phyloP scores from a whole-genome alignment of 2,329 filamentous ascomycete species.

The Intubia oerlemansii region DNA sequence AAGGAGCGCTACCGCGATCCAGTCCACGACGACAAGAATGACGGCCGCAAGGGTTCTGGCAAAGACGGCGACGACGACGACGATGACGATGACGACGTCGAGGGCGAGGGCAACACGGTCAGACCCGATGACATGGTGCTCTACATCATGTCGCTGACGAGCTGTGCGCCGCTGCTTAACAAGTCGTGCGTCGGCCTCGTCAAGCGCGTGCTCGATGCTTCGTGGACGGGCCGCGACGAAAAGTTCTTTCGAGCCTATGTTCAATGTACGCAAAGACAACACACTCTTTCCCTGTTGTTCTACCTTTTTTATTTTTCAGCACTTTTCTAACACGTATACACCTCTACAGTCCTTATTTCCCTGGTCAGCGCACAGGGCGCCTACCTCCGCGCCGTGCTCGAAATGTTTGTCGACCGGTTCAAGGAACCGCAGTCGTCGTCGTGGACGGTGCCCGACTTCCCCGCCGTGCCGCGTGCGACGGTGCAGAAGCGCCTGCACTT shows the following conservation, averaged over 20 bases:
- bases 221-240: conserved; percentile 43
- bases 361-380: conserved; percentile 67
- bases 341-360: conserved; percentile 42
- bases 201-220: conserved; percentile 33
- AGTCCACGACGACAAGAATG: conserved; percentile 21
- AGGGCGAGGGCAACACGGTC: conserved; percentile 15
- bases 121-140: conserved; percentile 34
- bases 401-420: conserved; percentile 64
- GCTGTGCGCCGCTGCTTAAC: conserved; percentile 36
- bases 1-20: conserved; percentile 16
- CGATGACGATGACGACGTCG: conserved; percentile 23
- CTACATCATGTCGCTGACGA: conserved; percentile 41
- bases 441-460: conserved; percentile 28
- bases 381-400: conserved; percentile 21
- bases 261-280: conserved; percentile 8
- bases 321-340: conserved; percentile 14
- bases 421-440: conserved; percentile 25
- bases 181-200: conserved; percentile 37
- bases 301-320: neutral
- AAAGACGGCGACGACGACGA: conserved; percentile 28
- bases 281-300: no score
- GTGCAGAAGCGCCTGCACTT: conserved; percentile 59
- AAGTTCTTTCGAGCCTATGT: conserved; percentile 42
- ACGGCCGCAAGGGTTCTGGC: conserved; percentile 24
- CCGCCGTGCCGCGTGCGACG: conserved; percentile 37